phyloP scores from a whole-genome alignment of 345 rosid genomes.

The Murraya paniculata region DNA sequence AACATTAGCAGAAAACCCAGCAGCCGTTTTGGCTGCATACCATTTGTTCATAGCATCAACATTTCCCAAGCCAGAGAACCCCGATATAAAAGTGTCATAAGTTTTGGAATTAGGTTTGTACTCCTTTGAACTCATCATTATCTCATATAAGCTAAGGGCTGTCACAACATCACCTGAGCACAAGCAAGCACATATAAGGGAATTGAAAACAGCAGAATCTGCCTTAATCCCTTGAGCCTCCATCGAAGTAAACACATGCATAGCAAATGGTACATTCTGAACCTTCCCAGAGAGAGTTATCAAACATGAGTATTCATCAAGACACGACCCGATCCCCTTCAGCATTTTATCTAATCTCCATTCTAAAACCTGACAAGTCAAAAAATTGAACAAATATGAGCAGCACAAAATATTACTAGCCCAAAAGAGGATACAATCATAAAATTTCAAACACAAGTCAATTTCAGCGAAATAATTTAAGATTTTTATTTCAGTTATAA shows the following conservation, averaged over 20 bases:
- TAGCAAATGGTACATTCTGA: slow-evolving; percentile 28
- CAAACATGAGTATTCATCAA: slow-evolving; percentile 23
- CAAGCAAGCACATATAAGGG: slow-evolving; percentile 30
- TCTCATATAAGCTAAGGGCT: slow-evolving; percentile 38
- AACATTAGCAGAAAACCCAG: slow-evolving; percentile 26
- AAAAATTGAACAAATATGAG: not conserved
- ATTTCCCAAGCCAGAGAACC: slow-evolving; percentile 32
- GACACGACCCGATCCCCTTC: slow-evolving; percentile 17
- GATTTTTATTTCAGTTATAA: no score
- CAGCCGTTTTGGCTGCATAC: slow-evolving; percentile 30
- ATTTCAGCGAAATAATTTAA: not conserved
- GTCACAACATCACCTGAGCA: slow-evolving; percentile 19
- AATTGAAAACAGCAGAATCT: slow-evolving; percentile 31
- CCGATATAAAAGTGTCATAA: slow-evolving; percentile 30
- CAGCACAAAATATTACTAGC: not conserved
- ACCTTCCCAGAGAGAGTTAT: slow-evolving; percentile 36
- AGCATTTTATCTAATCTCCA: slow-evolving; percentile 41
- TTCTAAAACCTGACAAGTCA: slow-evolving; percentile 33
- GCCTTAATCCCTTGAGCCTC: slow-evolving; percentile 36
- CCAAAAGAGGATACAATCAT: not conserved
- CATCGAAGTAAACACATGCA: slow-evolving; percentile 37
- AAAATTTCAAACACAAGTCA: not conserved
- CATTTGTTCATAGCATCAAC: slow-evolving; percentile 26
- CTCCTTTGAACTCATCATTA: slow-evolving; percentile 33
- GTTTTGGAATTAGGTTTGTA: slow-evolving; percentile 30